Percentiles rank a stretch among this genome's conserved stretches.
phyloP scores from a whole-genome alignment of 2,329 filamentous ascomycete genomes.

The Ascomycota sp. region DNA sequence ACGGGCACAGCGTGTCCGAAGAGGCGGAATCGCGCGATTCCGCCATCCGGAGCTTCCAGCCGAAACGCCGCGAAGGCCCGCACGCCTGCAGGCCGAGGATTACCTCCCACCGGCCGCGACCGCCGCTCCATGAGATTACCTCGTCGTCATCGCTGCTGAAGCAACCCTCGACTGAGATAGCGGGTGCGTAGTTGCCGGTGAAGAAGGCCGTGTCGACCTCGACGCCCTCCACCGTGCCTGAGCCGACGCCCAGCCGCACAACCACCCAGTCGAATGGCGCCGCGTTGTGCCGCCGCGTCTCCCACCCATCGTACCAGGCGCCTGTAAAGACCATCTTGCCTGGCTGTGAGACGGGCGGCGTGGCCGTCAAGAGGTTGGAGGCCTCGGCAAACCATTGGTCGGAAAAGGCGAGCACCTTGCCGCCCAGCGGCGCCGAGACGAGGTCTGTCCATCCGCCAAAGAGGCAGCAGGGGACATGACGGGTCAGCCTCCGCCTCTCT shows the following conservation, averaged over 20 bases:
- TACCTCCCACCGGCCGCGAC: slow-evolving; percentile 45
- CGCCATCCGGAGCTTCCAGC: slow-evolving; percentile 65
- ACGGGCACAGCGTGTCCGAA: slow-evolving; percentile 60
- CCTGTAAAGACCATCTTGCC: slow-evolving; percentile 51
- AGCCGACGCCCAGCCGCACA: slow-evolving; percentile 45
- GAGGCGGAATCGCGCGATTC: slow-evolving; percentile 61
- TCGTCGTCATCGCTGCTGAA: slow-evolving; percentile 45
- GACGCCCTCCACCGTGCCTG: slow-evolving; percentile 50
- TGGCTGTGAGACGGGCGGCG: slow-evolving; percentile 37
- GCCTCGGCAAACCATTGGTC: slow-evolving; percentile 52
- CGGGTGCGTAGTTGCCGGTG: slow-evolving; percentile 63
- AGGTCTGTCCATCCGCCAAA: slow-evolving; percentile 23
- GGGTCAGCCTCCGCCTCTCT: too few species aligned
- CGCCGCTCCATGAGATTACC: slow-evolving; percentile 39
- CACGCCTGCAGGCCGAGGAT: slow-evolving; percentile 51
- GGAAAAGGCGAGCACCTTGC: slow-evolving; percentile 43
- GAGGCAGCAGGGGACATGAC: neutral
- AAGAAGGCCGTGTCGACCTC: slow-evolving; percentile 72
- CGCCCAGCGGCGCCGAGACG: slow-evolving; percentile 38
- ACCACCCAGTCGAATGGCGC: slow-evolving; percentile 47
- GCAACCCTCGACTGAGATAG: slow-evolving; percentile 57
- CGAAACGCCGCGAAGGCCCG: slow-evolving; percentile 53
- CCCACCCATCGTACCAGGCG: slow-evolving; percentile 54
- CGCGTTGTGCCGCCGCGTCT: slow-evolving; percentile 45
- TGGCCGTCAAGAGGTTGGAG: slow-evolving; percentile 42